Percentiles rank a stretch among this genome's conserved stretches.
Conservation (phyloP, 176 grass and related monocot species). For the Eleusine coracana region DNA sequence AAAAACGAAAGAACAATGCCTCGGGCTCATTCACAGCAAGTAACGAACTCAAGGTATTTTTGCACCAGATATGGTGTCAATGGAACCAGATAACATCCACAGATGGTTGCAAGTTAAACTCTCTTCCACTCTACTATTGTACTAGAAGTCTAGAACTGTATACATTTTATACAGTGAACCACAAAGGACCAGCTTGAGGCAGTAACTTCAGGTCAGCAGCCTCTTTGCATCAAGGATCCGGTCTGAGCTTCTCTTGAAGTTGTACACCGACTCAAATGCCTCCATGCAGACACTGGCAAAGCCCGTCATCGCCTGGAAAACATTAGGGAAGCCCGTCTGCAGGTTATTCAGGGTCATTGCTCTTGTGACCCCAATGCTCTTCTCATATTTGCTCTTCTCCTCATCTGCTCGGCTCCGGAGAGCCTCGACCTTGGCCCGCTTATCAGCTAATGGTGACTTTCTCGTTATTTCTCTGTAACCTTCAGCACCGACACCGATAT, state of each 20-base stretch:
- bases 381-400: slow-evolving; percentile 96
- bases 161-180: slow-evolving; percentile 57
- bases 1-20: slow-evolving; percentile 18
- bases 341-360: slow-evolving; percentile 97
- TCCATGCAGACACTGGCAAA: slow-evolving; percentile 91
- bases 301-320: slow-evolving; percentile 96
- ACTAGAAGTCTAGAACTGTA: slow-evolving; percentile 45
- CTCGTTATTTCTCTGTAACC: slow-evolving; percentile 43
- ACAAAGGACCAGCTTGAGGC: not conserved
- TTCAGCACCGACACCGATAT: slow-evolving; percentile 24
- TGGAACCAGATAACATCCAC: slow-evolving; percentile 27
- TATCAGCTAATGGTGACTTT: slow-evolving; percentile 55
- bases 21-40: slow-evolving; percentile 38
- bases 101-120: slow-evolving; percentile 15
- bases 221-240: slow-evolving; percentile 67
- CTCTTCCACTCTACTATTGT: slow-evolving; percentile 28
- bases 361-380: slow-evolving; percentile 84
- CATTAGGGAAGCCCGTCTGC: slow-evolving; percentile 88
- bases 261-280: slow-evolving; percentile 81
- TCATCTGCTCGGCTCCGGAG: slow-evolving; percentile 75
- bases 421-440: slow-evolving; percentile 72
- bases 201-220: slow-evolving; percentile 53
- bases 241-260: slow-evolving; percentile 64
- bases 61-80: slow-evolving; percentile 31
- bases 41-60: slow-evolving; percentile 38